Evolutionary conservation across 192 early-diverging fungal genomes (phyloP), one percentile per base, ranked within the genome.

Genomic region (Coemansia sp.): DNA sequence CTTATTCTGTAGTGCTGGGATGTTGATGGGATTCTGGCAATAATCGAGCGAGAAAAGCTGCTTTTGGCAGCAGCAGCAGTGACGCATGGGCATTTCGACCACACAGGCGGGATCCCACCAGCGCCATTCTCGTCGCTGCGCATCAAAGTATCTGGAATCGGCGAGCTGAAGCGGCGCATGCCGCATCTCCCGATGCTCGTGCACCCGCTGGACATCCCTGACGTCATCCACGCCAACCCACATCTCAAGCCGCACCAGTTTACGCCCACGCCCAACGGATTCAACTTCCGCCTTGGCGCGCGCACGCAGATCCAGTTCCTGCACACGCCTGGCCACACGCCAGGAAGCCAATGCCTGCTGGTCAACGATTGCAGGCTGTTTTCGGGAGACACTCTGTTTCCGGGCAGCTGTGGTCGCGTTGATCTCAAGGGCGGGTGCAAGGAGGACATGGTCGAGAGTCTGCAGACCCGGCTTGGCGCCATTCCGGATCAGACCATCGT

Each of bases 261-360:
- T 61, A 68, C 70, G 23, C 64, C 71, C n/a, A 93, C 91, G 51
- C 67, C 72, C 35, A 87, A 90, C 69, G 84, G 85, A 25, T 84
- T 78, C 53, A 67, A 51, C 7, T 64, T 93, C 55, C 58, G 63
- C 6, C 74, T 89, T 0, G 88, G 87, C 33, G 42, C 45, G 30
- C 77, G 70, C 15, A 86, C 85, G 0, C 72, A 79, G 10, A 67
- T 96, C 21, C 64, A 79, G 59, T 93, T 95, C 70, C 70, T 94
- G 34, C 95, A 97, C 70, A 94, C 92, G n/a, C 95, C 95, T 2
- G 95, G 95, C 16, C 95, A 97, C 69, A 92, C 95, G 26, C 86
- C 88, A 3, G 95, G 95, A 9, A 91, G 89, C 61, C 92, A 95
- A 73, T 91, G 90, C 61, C 60, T 97, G 20, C 45, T 95, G 45